These are phyloP conservation scores for Penstemon newberryi DNA, from an alignment of 257 asterid species.

Conservation along the genomic window DNA sequence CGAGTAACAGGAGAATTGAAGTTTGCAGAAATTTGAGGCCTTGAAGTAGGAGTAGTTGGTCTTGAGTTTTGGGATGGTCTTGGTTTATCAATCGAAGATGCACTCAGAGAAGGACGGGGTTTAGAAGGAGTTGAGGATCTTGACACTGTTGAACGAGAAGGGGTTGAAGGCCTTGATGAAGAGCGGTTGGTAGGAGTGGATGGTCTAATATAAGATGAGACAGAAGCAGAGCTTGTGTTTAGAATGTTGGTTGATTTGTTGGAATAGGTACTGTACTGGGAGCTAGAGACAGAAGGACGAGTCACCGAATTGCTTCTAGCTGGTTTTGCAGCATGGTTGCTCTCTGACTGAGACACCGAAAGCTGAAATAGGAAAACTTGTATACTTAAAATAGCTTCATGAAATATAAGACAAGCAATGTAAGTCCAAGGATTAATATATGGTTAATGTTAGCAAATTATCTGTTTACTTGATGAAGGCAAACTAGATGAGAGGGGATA, in stretches of 20 bases:
- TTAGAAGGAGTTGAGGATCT: constrained; percentile 90
- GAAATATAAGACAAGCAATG: background rate
- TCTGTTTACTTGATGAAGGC: constrained; percentile 10
- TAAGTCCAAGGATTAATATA: background rate
- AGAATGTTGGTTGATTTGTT: constrained; percentile 68
- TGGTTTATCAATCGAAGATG: constrained; percentile 61
- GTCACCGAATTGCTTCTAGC: constrained; percentile 81
- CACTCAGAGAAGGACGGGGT: constrained; percentile 53
- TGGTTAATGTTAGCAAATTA: constrained; percentile 1
- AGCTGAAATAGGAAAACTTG: constrained; percentile 54
- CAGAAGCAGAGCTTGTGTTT: constrained; percentile 94
- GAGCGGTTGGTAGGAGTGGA: constrained; percentile 85
- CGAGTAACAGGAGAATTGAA: constrained; percentile 54
- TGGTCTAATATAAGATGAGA: constrained; percentile 91
- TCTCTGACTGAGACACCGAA: constrained; percentile 86
- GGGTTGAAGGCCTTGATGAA: constrained; percentile 87
- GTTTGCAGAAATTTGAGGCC: constrained; percentile 69
- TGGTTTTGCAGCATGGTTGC: constrained; percentile 61
- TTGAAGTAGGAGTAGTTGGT: constrained; percentile 96
- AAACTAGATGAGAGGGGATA: constrained; percentile 7
- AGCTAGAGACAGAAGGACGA: constrained; percentile 72
- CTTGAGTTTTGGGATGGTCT: constrained; percentile 80
- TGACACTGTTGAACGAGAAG: constrained; percentile 68
- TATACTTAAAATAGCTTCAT: constrained; percentile 8
- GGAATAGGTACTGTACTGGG: constrained; percentile 70